These are phyloP conservation scores for Cryomyces minteri DNA, from an alignment of 495 filamentous ascomycete genomes.

Conservation along the genomic window DNA sequence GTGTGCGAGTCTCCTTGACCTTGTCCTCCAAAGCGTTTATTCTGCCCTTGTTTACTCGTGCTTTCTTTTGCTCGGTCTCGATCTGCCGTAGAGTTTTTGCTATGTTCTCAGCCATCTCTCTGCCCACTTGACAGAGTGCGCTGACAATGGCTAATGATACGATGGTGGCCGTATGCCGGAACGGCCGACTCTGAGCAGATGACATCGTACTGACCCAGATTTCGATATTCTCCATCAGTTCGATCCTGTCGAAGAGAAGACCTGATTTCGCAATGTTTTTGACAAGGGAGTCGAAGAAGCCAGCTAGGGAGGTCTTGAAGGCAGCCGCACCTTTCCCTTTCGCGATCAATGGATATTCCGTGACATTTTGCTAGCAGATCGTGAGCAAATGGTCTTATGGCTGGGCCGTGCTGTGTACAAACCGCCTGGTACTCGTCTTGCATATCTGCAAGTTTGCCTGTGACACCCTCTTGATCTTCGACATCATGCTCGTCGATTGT, in stretches of 20 bases:
- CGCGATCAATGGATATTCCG: slow-evolving; percentile 86
- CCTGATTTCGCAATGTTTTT: slow-evolving; percentile 55
- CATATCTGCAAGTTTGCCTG: slow-evolving; percentile 50
- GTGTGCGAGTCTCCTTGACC: slow-evolving; percentile 45
- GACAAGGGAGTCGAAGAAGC: slow-evolving; percentile 60
- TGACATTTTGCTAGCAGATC: slow-evolving; percentile 41
- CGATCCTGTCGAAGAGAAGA: slow-evolving; percentile 51
- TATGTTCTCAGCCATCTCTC: slow-evolving; percentile 42
- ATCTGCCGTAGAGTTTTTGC: slow-evolving; percentile 62
- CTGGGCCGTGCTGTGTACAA: slow-evolving; percentile 14
- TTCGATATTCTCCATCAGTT: slow-evolving; percentile 67
- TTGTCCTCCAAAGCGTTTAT: slow-evolving; percentile 47
- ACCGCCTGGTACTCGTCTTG: slow-evolving; percentile 64
- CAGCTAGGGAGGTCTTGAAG: slow-evolving; percentile 57
- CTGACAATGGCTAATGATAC: slow-evolving; percentile 57
- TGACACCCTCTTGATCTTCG: slow-evolving; percentile 64
- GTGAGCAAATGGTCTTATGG: too few species aligned
- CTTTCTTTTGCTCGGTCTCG: slow-evolving; percentile 64
- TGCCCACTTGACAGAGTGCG: slow-evolving; percentile 44
- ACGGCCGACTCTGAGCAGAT: slow-evolving; percentile 62
- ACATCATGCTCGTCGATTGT: slow-evolving; percentile 61
- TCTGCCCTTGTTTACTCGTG: slow-evolving; percentile 54
- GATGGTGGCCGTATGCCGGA: slow-evolving; percentile 81
- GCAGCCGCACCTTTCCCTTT: slow-evolving; percentile 48
- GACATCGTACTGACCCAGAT: slow-evolving; percentile 78